These are phyloP conservation scores for Rugosomyces carneus DNA, from an alignment of 1,284 basidiomycete species.

Conservation along the genomic window DNA sequence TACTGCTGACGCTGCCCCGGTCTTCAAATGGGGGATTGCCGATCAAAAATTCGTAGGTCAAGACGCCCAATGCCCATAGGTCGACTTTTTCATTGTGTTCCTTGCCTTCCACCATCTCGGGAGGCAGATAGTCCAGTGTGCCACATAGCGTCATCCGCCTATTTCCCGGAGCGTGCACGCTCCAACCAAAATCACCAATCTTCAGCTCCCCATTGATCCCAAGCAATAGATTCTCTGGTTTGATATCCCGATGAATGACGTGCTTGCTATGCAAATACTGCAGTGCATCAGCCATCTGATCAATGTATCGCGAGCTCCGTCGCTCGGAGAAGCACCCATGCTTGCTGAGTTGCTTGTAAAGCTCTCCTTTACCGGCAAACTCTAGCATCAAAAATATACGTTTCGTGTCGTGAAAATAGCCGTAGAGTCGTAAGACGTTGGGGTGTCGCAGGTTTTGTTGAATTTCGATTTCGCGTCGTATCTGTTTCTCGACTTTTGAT, in stretches of 20 bases:
- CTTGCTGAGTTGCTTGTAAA: conserved; percentile 93
- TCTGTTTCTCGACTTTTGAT: conserved; percentile 87
- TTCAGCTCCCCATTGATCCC: conserved; percentile 97
- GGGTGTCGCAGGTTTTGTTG: conserved; percentile 97
- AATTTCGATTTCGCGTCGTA: conserved; percentile 97
- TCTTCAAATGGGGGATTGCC: conserved; percentile 96
- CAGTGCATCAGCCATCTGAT: conserved; percentile 97
- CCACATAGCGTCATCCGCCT: conserved; percentile 88
- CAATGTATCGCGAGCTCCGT: conserved; percentile 84
- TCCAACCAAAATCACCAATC: conserved; percentile 99
- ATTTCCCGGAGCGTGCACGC: conserved; percentile 93
- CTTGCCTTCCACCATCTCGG: conserved; percentile 95
- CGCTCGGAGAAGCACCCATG: conserved; percentile 84
- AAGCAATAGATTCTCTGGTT: conserved; percentile 94
- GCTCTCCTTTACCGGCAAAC: conserved; percentile 92
- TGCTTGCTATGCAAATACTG: conserved; percentile 93
- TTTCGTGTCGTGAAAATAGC: conserved; percentile 97
- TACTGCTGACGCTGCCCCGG: conserved; percentile 68
- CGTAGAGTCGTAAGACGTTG: conserved; percentile 89
- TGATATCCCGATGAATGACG: conserved; percentile 98
- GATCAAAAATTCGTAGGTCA: conserved; percentile 92
- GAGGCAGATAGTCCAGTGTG: conserved; percentile 95
- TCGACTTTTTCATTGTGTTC: conserved; percentile 89
- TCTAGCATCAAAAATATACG: conserved; percentile 98
- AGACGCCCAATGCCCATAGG: conserved; percentile 94